Conservation (phyloP, 148 eudicot genomes). For the Fagopyrum tataricum region DNA sequence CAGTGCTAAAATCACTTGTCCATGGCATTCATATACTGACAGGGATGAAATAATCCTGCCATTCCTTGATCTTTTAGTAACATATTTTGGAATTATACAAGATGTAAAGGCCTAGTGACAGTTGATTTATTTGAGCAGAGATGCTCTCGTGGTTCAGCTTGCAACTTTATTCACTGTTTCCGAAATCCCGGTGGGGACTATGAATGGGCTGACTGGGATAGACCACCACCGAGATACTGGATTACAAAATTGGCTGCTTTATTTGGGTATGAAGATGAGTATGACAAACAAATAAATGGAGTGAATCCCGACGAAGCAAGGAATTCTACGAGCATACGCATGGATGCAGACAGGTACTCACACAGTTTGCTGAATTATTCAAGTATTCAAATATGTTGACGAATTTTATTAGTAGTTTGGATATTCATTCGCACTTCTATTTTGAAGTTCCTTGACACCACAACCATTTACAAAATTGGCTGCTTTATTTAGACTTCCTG, state of each 20-base stretch:
- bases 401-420: neutral
- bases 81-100: neutral
- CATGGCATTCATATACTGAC: neutral
- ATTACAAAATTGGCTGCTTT: slow-evolving; percentile 63
- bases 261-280: slow-evolving; percentile 57
- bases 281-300: slow-evolving; percentile 28
- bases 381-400: neutral
- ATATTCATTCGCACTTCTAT: neutral
- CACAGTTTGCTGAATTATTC: too few relatives aligned
- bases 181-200: slow-evolving; percentile 94
- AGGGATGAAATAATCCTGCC: neutral
- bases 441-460: too few relatives aligned
- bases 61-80: neutral
- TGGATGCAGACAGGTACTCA: slow-evolving; percentile 29
- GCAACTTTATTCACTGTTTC: slow-evolving; percentile 93
- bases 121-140: slow-evolving; percentile 32
- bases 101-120: neutral
- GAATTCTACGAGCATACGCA: slow-evolving; percentile 20
- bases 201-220: slow-evolving; percentile 98
- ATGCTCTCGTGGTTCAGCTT: slow-evolving; percentile 82
- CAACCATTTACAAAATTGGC: too few relatives aligned
- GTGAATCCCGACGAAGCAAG: slow-evolving; percentile 26
- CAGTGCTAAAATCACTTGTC: slow-evolving; percentile 5
- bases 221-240: slow-evolving; percentile 85
- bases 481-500: too few relatives aligned